phyloP scores from a whole-genome alignment of 805 yeast genomes.

The Nadsonia fulvescens region DNA sequence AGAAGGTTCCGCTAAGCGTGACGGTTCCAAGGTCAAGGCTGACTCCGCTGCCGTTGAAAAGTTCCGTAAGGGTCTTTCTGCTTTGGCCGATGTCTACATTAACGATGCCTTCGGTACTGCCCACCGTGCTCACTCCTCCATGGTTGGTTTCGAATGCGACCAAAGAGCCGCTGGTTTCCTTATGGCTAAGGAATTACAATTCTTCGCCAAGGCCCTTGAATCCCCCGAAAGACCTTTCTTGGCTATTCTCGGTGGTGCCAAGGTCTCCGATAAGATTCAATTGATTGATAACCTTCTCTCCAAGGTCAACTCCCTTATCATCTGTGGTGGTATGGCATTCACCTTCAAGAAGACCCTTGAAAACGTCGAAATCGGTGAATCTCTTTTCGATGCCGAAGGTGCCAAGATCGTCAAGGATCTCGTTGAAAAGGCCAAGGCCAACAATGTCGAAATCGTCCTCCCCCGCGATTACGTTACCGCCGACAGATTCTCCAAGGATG shows the following conservation, averaged over 20 bases:
- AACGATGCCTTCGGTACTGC: slow-evolving; percentile 98
- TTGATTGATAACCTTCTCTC: slow-evolving; percentile 82
- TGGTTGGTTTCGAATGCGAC: slow-evolving; percentile 92
- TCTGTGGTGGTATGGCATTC: slow-evolving; percentile 99
- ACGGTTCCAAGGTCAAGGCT: slow-evolving; percentile 90
- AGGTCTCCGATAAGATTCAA: slow-evolving; percentile 97
- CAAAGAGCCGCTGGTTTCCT: slow-evolving; percentile 98
- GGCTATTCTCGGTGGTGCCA: slow-evolving; percentile 98
- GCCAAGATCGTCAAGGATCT: slow-evolving; percentile 86
- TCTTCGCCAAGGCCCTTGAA: slow-evolving; percentile 97
- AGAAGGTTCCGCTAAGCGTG: slow-evolving; percentile 77
- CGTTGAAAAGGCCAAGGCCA: slow-evolving; percentile 90
- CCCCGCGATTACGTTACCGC: slow-evolving; percentile 95
- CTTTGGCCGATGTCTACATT: slow-evolving; percentile 91
- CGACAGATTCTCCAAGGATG: slow-evolving; percentile 85
- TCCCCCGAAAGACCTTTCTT: slow-evolving; percentile 95
- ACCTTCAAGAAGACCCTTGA: slow-evolving; percentile 91
- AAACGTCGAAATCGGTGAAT: slow-evolving; percentile 74
- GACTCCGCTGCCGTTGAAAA: slow-evolving; percentile 62
- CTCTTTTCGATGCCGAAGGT: slow-evolving; percentile 86
- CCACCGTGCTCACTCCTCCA: slow-evolving; percentile 98
- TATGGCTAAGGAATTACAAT: slow-evolving; percentile 90
- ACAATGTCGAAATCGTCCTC: slow-evolving; percentile 80
- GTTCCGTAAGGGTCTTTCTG: slow-evolving; percentile 80
- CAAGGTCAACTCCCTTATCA: slow-evolving; percentile 85